phyloP scores from a whole-genome alignment of 306 rosid species.

The Argentina anserina region DNA sequence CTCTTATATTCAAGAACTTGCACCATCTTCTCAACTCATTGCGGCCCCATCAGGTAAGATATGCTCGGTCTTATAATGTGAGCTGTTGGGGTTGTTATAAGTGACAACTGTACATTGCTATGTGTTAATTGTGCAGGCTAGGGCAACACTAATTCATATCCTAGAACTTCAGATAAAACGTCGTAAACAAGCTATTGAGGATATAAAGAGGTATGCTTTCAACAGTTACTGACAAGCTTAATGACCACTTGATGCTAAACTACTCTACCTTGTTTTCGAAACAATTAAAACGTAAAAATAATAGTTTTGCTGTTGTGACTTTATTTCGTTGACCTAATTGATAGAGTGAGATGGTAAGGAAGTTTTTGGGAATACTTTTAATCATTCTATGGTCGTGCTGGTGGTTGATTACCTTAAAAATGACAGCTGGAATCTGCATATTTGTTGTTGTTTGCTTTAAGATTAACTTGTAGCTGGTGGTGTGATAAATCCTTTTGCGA shows the following conservation, averaged over 20 bases:
- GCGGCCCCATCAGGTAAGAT: slow-evolving; percentile 84
- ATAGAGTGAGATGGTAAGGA: neutral
- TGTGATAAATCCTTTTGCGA: neutral
- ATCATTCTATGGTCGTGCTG: neutral
- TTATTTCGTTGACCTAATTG: neutral
- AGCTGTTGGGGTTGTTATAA: neutral
- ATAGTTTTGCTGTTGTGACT: neutral
- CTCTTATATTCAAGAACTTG: slow-evolving; percentile 82
- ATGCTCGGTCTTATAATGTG: neutral
- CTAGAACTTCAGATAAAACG: slow-evolving; percentile 74
- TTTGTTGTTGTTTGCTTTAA: neutral
- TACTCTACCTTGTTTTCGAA: neutral
- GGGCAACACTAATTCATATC: slow-evolving; percentile 83
- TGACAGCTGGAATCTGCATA: neutral
- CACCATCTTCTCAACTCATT: slow-evolving; percentile 87
- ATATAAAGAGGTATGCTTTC: slow-evolving; percentile 69
- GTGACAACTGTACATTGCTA: neutral
- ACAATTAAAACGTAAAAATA: neutral
- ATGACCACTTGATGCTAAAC: neutral
- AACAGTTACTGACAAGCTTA: neutral
- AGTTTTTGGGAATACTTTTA: neutral
- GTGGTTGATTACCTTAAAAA: neutral
- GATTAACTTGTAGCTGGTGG: neutral
- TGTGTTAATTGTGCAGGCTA: slow-evolving; percentile 48
- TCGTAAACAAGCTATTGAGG: slow-evolving; percentile 90